Conservation (phyloP, 2,329 filamentous ascomycete species). For the Dactylonectria macrodidyma region DNA sequence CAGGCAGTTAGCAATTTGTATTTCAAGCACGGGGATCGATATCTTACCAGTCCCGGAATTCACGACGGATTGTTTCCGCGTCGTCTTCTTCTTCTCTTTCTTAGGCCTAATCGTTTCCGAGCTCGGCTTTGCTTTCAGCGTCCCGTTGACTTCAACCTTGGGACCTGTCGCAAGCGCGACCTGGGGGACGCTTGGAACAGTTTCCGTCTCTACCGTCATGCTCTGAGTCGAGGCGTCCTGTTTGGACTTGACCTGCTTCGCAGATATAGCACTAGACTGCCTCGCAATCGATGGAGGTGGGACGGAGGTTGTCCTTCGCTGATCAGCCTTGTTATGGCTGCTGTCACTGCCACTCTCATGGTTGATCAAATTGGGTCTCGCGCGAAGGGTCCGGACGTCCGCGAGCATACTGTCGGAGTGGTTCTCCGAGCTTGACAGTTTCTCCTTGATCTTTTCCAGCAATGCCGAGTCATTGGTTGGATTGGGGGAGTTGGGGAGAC, state of each 20-base stretch:
- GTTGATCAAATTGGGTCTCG: conserved; percentile 62
- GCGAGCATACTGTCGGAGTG: conserved; percentile 59
- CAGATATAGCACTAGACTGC: conserved; percentile 76
- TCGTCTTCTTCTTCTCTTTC: conserved; percentile 88
- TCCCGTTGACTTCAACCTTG: conserved; percentile 76
- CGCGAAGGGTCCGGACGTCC: conserved; percentile 60
- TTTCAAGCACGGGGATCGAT: conserved; percentile 36
- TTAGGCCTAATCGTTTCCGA: conserved; percentile 96
- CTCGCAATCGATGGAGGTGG: conserved; percentile 70
- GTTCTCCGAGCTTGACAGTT: conserved; percentile 58
- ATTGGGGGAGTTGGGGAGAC: conserved; percentile 80
- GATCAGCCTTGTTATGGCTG: conserved; percentile 64
- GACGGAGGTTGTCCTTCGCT: conserved; percentile 60
- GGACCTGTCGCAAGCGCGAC: conserved; percentile 78
- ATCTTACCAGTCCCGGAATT: conserved; percentile 77
- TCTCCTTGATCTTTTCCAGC: conserved; percentile 67
- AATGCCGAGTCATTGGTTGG: conserved; percentile 60
- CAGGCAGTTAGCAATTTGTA: conserved; percentile 26
- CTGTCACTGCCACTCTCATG: conserved; percentile 78
- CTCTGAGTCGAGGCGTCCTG: conserved; percentile 84
- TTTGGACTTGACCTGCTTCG: conserved; percentile 79
- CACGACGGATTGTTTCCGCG: conserved; percentile 81
- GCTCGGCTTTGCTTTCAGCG: conserved; percentile 88
- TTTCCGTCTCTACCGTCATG: conserved; percentile 99
- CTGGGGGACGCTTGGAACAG: conserved; percentile 91